phyloP scores from a whole-genome alignment of 768 basidiomycete genomes.

The Lepiota brunneoincarnata region DNA sequence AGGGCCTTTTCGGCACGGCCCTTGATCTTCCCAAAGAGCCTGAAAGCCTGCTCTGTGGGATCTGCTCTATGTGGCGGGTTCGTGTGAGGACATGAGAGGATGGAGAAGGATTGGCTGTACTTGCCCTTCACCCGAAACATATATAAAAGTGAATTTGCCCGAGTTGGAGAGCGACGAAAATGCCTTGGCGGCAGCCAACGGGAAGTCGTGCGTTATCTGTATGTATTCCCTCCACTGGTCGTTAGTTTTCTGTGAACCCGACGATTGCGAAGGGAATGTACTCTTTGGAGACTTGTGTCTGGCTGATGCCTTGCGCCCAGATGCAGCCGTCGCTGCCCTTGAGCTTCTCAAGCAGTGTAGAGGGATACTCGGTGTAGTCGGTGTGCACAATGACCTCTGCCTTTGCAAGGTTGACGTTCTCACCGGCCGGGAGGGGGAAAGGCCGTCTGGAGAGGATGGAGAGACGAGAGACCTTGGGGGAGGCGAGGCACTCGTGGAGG shows the following conservation, averaged over 20 bases:
- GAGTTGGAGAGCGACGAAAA: conserved; percentile 12
- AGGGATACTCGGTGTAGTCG: conserved; percentile 20
- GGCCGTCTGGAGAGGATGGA: conserved; percentile 21
- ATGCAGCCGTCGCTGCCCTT: conserved; percentile 23
- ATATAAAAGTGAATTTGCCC: conserved; percentile 27
- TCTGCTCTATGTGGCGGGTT: conserved; percentile 18
- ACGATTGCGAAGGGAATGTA: conserved; percentile 8
- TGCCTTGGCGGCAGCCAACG: conserved; percentile 23
- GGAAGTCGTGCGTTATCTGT: conserved; percentile 25
- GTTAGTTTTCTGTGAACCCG: background rate
- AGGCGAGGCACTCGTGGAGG: conserved; percentile 20
- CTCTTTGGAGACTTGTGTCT: conserved; percentile 22
- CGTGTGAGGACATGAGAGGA: background rate
- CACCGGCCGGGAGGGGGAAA: conserved; percentile 4
- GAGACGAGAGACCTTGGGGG: conserved; percentile 20
- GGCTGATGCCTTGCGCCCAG: conserved; percentile 27
- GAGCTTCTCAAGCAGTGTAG: conserved; percentile 12
- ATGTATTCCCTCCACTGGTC: conserved; percentile 18
- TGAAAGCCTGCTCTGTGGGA: conserved; percentile 18
- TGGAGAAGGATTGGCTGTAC: background rate
- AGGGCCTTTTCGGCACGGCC: conserved; percentile 22
- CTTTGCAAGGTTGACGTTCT: conserved; percentile 18
- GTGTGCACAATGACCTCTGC: conserved; percentile 22
- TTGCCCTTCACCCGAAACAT: conserved; percentile 24
- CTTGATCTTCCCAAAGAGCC: conserved; percentile 21